Evolutionary conservation across 805 yeast genomes (phyloP), one percentile per base, ranked within the genome.

Genomic region (Hanseniaspora clermontiae): DNA sequence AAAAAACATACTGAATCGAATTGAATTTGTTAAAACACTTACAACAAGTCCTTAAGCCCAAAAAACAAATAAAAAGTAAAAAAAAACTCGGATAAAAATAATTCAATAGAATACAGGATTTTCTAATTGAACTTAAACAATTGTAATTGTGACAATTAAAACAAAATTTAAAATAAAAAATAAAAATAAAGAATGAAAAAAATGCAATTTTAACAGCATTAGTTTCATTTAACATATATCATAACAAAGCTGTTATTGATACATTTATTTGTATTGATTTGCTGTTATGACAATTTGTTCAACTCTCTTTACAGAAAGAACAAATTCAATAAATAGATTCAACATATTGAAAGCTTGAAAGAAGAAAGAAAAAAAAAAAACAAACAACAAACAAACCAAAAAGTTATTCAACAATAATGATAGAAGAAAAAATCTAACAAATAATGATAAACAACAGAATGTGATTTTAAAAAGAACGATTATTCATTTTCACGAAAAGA

Each of bases 51-150:
- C 37, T 10, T 2, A 12, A 36, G n/a, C 15, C n/a, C 3, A 12
- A 3, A 12, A 36, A 15, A 12, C n/a, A 36, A 36, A 14, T 34
- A 10, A 34, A 34, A 8, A 34, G 12, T 17, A 45, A n/a, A 39
- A 39, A 27, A 39, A 39, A 32, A 49, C 31, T 39, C 52, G 52
- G 52, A 49, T 49, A 43, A 49, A 36, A 31, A 31, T 45, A 31
- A 45, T n/a, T 31, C 27, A 31, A 31, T 45, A 31, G 49, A 45
- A n/a, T 19, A 45, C 36, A 17, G 49, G 49, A 31, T 45, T 31
- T 32, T 32, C 38, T 45, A 19, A 31, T 32, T 31, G 36, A 45
- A 31, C 38, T 45, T 17, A 32, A 31, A 31, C 27, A 31, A 31
- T 31, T 45, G 36, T 45, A 45, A 32, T 32, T 45, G 36, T 45